Conservation (phyloP, 345 rosid species). For the Citrus inodora region DNA sequence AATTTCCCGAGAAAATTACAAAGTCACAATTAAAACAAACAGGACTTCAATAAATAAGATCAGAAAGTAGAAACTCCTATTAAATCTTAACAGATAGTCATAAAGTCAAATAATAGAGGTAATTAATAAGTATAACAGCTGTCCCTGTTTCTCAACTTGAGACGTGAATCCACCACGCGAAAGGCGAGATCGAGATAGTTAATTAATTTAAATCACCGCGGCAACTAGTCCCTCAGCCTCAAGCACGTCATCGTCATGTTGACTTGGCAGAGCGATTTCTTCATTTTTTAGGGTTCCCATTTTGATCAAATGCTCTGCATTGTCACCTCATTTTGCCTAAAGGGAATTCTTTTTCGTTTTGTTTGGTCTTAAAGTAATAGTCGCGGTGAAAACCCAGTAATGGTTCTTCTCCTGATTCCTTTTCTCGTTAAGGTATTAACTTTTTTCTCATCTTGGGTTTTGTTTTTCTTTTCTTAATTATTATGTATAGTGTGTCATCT, state of each 20-base stretch:
- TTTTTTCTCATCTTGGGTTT: background rate
- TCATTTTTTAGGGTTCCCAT: slow-evolving; percentile 1
- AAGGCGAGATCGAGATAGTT: slow-evolving; percentile 12
- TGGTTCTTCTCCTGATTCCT: background rate
- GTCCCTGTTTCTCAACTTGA: background rate
- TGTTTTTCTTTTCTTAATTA: background rate
- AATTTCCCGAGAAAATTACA: too few relatives aligned
- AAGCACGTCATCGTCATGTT: background rate
- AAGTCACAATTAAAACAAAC: background rate
- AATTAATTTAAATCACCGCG: background rate
- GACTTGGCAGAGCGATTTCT: slow-evolving; percentile 10
- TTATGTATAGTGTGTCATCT: background rate
- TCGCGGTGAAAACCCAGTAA: background rate
- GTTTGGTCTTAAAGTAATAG: background rate
- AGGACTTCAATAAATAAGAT: background rate
- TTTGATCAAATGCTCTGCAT: slow-evolving; percentile 3
- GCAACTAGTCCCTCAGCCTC: background rate
- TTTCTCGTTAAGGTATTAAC: slow-evolving; percentile 6
- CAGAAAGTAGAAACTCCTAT: background rate
- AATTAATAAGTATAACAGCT: background rate
- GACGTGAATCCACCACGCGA: background rate
- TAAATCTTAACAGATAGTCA: too few relatives aligned
- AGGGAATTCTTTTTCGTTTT: background rate
- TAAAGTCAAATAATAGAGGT: background rate
- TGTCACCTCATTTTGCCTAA: background rate